These are phyloP conservation scores for Pezicula rhizophila DNA, from an alignment of 2,329 filamentous ascomycete genomes.

Conservation along the genomic window DNA sequence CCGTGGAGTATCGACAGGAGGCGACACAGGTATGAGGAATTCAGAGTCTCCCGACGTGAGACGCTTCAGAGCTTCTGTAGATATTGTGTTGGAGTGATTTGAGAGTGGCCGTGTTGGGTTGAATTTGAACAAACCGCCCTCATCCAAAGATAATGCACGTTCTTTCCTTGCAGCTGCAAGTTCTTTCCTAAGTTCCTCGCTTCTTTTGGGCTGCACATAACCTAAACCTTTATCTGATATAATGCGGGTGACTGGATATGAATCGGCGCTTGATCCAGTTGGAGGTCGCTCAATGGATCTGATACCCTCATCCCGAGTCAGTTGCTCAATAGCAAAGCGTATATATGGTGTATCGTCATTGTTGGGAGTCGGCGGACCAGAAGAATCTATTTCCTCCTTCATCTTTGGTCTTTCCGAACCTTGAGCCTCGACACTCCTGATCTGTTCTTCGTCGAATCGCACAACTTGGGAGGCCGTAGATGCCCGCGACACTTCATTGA, in stretches of 20 bases:
- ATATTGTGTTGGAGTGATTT: constrained; percentile 5
- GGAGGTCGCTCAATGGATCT: constrained; percentile 46
- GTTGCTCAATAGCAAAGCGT: constrained; percentile 80
- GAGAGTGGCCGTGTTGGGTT: constrained; percentile 25
- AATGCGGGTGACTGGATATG: constrained; percentile 44
- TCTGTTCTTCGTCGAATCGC: constrained; percentile 24
- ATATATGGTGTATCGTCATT: constrained; percentile 84
- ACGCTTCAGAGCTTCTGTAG: constrained; percentile 2
- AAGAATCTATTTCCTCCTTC: constrained; percentile 12
- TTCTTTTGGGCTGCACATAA: constrained; percentile 24
- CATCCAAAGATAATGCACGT: constrained; percentile 25
- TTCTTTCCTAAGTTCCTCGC: constrained; percentile 20
- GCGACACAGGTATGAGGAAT: constrained; percentile 41
- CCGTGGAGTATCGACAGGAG: constrained; percentile 35
- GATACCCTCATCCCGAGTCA: constrained; percentile 69
- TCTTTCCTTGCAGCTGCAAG: constrained; percentile 29
- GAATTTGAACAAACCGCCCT: constrained; percentile 22
- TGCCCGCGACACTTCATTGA: constrained; percentile 18
- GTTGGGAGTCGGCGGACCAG: constrained; percentile 59
- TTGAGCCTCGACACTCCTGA: constrained; percentile 15
- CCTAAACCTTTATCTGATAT: constrained; percentile 39
- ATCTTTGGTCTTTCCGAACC: constrained; percentile 15
- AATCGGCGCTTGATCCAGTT: constrained; percentile 32
- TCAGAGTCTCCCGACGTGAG: constrained; percentile 25
- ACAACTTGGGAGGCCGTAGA: constrained; percentile 16